Conservation (phyloP, 345 rosid genomes). For the Salix exigua region DNA sequence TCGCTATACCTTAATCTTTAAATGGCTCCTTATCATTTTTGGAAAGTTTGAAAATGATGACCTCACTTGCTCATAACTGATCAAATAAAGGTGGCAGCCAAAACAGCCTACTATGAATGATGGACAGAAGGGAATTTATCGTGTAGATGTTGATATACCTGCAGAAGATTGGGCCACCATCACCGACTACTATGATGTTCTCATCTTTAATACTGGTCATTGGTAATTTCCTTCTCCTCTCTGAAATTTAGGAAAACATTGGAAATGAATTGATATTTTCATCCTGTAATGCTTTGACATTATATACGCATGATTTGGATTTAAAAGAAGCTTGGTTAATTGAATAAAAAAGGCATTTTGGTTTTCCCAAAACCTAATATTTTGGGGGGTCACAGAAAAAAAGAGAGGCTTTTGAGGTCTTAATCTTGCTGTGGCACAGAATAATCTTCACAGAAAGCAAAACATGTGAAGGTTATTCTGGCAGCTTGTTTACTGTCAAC, state of each 20-base stretch:
- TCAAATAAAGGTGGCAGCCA: slow-evolving; percentile 78
- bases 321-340: too few relatives aligned
- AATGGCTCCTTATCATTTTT: background rate
- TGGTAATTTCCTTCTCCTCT: slow-evolving; percentile 48
- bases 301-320: too few relatives aligned
- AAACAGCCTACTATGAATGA: slow-evolving; percentile 35
- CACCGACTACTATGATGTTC: slow-evolving; percentile 71
- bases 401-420: background rate
- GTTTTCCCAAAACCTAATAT: too few relatives aligned
- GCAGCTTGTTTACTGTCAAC: too few relatives aligned
- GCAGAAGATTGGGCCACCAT: slow-evolving; percentile 76
- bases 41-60: slow-evolving; percentile 3
- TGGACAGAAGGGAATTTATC: slow-evolving; percentile 50
- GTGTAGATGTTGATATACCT: slow-evolving; percentile 85
- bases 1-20: background rate
- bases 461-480: too few relatives aligned
- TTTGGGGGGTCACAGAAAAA: background rate
- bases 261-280: background rate
- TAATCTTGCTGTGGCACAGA: too few relatives aligned
- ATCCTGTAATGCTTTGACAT: background rate
- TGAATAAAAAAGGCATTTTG: background rate
- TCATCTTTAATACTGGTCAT: slow-evolving; percentile 85
- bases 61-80: slow-evolving; percentile 51
- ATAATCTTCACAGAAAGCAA: too few relatives aligned
- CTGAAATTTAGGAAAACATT: too few relatives aligned